phyloP scores from a whole-genome alignment of 768 basidiomycete species.

The Podaxis sp. region DNA sequence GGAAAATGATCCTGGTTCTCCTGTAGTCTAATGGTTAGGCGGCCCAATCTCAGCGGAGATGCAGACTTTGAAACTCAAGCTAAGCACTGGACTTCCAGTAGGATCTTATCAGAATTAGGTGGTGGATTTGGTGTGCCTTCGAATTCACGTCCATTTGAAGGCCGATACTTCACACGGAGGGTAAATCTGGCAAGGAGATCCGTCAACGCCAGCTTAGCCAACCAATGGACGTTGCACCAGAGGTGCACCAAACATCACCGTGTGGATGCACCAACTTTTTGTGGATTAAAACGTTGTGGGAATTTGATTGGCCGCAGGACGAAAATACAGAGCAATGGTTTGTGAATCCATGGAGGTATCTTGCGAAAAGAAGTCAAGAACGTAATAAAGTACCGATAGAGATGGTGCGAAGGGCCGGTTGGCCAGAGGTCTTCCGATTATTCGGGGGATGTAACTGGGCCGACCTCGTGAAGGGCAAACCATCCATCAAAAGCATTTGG shows the following conservation, averaged over 20 bases:
- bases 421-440: neutral
- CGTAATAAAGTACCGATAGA: neutral
- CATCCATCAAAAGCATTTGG: neutral
- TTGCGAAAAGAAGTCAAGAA: neutral
- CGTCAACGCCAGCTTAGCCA: neutral
- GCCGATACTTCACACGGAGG: neutral
- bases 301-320: neutral
- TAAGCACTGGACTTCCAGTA: neutral
- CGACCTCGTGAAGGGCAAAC: neutral
- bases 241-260: neutral
- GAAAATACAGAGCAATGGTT: neutral
- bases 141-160: constrained; percentile 2
- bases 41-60: neutral
- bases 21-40: neutral
- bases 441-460: neutral
- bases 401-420: neutral
- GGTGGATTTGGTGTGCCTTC: neutral
- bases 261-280: neutral
- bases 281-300: neutral
- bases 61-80: neutral
- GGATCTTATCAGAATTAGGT: neutral
- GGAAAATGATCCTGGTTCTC: constrained; percentile 1
- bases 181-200: neutral
- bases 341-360: neutral
- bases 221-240: neutral